A percentile compares a stretch with the other conserved stretches of the same genome.
phyloP scores from a whole-genome alignment of 176 grass and related monocot genomes.

The Musa acuminata region DNA sequence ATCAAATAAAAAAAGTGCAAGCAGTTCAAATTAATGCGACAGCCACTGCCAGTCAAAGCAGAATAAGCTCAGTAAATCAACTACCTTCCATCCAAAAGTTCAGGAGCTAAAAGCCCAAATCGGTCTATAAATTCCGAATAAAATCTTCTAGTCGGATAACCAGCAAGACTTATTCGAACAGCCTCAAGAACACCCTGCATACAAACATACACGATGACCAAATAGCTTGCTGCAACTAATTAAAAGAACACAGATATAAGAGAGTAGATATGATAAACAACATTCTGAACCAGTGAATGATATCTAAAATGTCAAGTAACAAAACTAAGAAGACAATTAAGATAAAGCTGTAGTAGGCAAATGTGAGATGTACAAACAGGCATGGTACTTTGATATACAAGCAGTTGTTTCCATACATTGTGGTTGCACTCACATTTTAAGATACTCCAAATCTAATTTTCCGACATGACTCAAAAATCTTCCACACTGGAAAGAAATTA shows the following conservation, averaged over 20 bases:
- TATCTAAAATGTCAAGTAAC: background rate
- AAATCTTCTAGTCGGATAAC: slow-evolving; percentile 91
- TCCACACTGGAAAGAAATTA: no score
- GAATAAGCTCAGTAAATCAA: background rate
- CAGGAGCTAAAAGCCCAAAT: slow-evolving; percentile 78
- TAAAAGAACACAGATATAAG: background rate
- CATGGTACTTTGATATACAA: background rate
- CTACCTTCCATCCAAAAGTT: slow-evolving; percentile 67
- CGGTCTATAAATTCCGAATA: slow-evolving; percentile 97
- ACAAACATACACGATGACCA: background rate
- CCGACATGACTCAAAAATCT: no score
- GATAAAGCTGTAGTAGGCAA: no score
- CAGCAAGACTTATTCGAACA: slow-evolving; percentile 97
- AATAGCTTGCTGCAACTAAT: background rate
- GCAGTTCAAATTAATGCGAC: background rate
- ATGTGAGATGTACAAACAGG: no score
- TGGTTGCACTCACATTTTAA: background rate
- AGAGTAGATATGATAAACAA: background rate
- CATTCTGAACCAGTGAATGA: background rate
- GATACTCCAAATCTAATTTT: no score
- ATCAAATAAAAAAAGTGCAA: no score
- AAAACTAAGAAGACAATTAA: background rate
- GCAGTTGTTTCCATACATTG: background rate
- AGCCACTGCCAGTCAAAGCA: background rate
- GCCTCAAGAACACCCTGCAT: slow-evolving; percentile 93